Base-by-base conservation (phyloP, 495 filamentous ascomycete genomes). In the Echria macrotheca region DNA sequence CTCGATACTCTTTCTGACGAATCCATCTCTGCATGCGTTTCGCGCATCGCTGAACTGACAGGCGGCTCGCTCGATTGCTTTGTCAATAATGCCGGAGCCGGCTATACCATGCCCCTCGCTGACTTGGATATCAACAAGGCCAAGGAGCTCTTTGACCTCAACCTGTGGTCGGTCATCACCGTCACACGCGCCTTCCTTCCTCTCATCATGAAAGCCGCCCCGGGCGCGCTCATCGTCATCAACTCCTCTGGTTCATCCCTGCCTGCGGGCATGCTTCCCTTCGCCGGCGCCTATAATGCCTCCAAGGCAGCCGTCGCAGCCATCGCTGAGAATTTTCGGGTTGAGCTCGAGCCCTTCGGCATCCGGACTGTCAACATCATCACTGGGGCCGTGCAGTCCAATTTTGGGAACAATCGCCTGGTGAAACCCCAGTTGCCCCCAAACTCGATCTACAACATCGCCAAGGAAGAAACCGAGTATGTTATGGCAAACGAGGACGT, bases 211-310 rank as follows among this genome's bases (percentile, higher is more conserved):
- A 54, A 61, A 28, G 42, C 54, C 24, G 47, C 48, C 0, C 44
- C 55, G 2, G 25, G 61, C 17, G 40, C 54, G 1, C 56, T 55
- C 5, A 39, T 56, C 10, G 37, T 60, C 21, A 66, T 63, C 39
- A 62, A 62, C 32, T 62, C 63, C 5, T 70, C 67, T 5, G 47
- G 63, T 19, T 44, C 38, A 25, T 45, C 52, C 1, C 25, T 36
- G 28, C 11, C 25, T 0, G 26, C 24, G 8, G 44, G 36, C 4
- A 28, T 46, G 17, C 3, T 54, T 15, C 53, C 59, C 5, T 58
- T 57, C 38, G 26, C 39, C 69, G 68, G 68, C 57, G 69, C 11
- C 64, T 71, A 69, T 52, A 61, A 56, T 38, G 52, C 60, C 18
- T 66, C 60, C 19, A 69, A 70, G 37, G 63, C 64, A 10, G 64